phyloP scores from a whole-genome alignment of 192 early-diverging fungal genomes.

The Podila minutissima region DNA sequence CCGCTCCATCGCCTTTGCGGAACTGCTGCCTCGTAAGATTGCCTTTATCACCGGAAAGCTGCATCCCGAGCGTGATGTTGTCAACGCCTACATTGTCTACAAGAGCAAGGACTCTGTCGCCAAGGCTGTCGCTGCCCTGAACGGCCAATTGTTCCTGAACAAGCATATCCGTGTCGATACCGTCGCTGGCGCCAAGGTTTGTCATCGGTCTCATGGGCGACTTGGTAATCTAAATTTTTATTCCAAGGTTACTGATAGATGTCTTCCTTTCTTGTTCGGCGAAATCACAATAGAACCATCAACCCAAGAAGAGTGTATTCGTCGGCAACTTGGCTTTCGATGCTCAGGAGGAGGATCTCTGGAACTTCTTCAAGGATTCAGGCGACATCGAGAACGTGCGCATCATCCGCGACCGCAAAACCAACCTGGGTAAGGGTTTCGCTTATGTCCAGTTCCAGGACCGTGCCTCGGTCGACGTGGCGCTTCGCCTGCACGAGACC shows the following conservation, averaged over 20 bases:
- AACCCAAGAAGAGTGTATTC: slow-evolving; percentile 84
- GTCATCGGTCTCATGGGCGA: not conserved
- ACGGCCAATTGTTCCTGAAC: slow-evolving; percentile 83
- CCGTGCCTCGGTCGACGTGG: slow-evolving; percentile 76
- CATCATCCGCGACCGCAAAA: slow-evolving; percentile 82
- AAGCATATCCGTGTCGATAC: slow-evolving; percentile 91
- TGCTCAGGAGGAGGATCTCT: slow-evolving; percentile 77
- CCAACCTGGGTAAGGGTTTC: slow-evolving; percentile 94
- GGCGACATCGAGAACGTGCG: slow-evolving; percentile 84
- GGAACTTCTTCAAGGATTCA: slow-evolving; percentile 74
- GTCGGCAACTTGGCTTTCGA: slow-evolving; percentile 79
- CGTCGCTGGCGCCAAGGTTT: slow-evolving; percentile 59
- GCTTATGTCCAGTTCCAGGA: slow-evolving; percentile 92
- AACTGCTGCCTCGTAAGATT: slow-evolving; percentile 76
- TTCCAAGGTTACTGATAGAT: not conserved
- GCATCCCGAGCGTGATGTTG: slow-evolving; percentile 82
- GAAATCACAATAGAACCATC: slow-evolving; percentile 58
- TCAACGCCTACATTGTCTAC: slow-evolving; percentile 95
- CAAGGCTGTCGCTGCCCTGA: slow-evolving; percentile 71
- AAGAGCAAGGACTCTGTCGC: slow-evolving; percentile 63
- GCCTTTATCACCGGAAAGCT: slow-evolving; percentile 88
- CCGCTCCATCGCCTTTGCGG: slow-evolving; percentile 83
- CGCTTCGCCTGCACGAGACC: slow-evolving; percentile 80
- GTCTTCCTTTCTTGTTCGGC: not conserved
- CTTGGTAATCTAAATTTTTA: not conserved